A percentile compares a stretch with the other conserved stretches of the same genome.
These are phyloP conservation scores for Calonectria honghensis DNA, from an alignment of 2,329 filamentous ascomycete genomes.

Conservation along the genomic window DNA sequence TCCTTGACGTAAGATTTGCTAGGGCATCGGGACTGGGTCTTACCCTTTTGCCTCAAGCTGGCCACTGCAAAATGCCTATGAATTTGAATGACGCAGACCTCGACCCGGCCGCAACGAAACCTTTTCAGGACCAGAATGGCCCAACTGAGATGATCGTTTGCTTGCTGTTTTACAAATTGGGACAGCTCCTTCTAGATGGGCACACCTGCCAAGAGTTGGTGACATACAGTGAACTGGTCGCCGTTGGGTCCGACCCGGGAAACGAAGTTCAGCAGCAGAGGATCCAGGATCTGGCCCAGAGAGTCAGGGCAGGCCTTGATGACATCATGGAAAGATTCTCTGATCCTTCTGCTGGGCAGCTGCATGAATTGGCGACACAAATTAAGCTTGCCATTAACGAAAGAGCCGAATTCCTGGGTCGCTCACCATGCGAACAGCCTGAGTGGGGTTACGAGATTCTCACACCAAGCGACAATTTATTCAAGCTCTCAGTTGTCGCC, in stretches of 20 bases:
- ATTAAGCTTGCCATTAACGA: conserved; percentile 14
- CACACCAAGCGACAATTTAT: conserved; percentile 36
- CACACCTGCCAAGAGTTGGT: background rate
- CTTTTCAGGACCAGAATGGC: conserved; percentile 6
- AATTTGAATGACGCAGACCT: conserved; percentile 39
- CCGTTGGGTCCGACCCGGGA: background rate
- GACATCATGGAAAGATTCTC: conserved; percentile 28
- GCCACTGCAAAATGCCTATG: conserved; percentile 39
- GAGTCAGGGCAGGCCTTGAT: conserved; percentile 10
- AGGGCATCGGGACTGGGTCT: conserved; percentile 31
- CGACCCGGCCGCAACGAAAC: conserved; percentile 12
- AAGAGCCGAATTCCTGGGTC: conserved; percentile 5
- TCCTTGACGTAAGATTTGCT: conserved; percentile 37
- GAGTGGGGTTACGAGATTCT: conserved; percentile 39
- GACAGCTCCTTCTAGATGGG: conserved; percentile 5
- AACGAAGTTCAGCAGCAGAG: background rate
- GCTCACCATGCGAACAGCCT: conserved; percentile 8
- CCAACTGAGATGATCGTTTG: conserved; percentile 42
- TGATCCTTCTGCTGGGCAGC: conserved; percentile 9
- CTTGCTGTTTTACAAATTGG: conserved; percentile 35
- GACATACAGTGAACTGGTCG: conserved; percentile 14
- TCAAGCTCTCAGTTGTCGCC: conserved; percentile 32
- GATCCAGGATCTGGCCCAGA: background rate
- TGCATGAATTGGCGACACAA: conserved; percentile 23
- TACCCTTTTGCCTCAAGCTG: conserved; percentile 27